Evolutionary conservation across 768 basidiomycete species (phyloP), one percentile per base, ranked within the genome.

Genomic region (Lactarius psammicola): DNA sequence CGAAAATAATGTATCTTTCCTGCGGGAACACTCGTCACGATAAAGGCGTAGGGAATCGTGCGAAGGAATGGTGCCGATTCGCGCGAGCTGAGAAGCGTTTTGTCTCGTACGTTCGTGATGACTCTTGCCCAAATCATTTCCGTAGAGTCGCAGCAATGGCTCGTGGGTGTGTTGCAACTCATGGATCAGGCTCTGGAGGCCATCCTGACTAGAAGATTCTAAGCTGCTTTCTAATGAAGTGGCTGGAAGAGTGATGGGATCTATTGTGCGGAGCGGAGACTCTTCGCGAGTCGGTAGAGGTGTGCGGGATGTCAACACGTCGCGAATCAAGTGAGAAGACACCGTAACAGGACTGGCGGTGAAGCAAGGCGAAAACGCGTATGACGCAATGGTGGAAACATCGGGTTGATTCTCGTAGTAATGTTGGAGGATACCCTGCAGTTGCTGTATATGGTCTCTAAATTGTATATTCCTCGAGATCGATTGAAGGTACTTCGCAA

Each of bases 111-210:
- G 30, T 15, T 53, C 44, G 1, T 5, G n/a, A 20, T 51, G 20
- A 28, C 65, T 66, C 20, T 18, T 61, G 20, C 49, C 3, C 44
- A 65, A 40, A 2, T 61, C 64, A 31, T 49, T 40, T 56, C 65
- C 65, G n/a, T 66, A 66, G 2, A 56, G 55, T 13, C 13, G 54
- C 18, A 57, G 34, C 56, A 57, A 42, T 9, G 11, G 46, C 10
- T 49, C 38, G 20, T n/a, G 46, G 42, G 55, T 40, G 33, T 28
- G 4, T 36, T 5, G 54, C 2, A 66, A 28, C 46, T 66, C 65
- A 9, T 49, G n/a, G 7, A 66, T 62, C 2, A 66, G 40, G n/a
- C 9, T 11, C 20, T 40, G 6, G 36, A 66, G 55, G 46, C 31
- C 36, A 15, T 56, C 28, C 3, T n/a, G 17, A 33, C 46, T n/a